Evolutionary conservation across 1,284 basidiomycete species (phyloP).

Genomic region (Boletus smithii): DNA sequence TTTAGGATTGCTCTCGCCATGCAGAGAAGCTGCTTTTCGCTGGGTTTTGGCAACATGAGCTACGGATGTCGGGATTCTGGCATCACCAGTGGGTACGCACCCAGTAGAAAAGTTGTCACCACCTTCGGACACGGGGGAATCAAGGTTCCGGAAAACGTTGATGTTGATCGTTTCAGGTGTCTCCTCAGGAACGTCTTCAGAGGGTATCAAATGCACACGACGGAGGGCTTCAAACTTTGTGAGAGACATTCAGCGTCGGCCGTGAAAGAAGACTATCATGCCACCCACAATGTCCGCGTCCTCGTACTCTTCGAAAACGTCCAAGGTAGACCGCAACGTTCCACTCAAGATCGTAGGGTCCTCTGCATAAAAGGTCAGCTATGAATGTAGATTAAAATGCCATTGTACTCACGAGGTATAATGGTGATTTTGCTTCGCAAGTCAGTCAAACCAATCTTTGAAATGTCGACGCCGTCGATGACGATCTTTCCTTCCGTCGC

Average conservation of each 20-base stretch:
- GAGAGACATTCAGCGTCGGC: slow-evolving; percentile 7
- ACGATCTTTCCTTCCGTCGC: slow-evolving; percentile 78
- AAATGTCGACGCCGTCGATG: slow-evolving; percentile 87
- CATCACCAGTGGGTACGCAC: slow-evolving; percentile 36
- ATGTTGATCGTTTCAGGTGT: slow-evolving; percentile 55
- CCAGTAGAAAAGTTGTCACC: slow-evolving; percentile 95
- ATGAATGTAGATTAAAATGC: not conserved
- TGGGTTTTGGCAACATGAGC: slow-evolving; percentile 14
- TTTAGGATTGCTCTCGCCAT: slow-evolving; percentile 65
- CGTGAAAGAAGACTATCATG: not conserved
- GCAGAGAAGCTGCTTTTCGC: slow-evolving; percentile 62
- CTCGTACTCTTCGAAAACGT: slow-evolving; percentile 87
- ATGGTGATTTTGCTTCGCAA: slow-evolving; percentile 84
- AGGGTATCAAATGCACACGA: slow-evolving; percentile 81
- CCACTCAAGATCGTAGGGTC: slow-evolving; percentile 90
- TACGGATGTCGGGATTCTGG: not conserved
- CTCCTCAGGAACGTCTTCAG: slow-evolving; percentile 47
- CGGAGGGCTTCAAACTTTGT: slow-evolving; percentile 79
- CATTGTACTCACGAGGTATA: slow-evolving; percentile 72
- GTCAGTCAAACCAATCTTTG: slow-evolving; percentile 84
- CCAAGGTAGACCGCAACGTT: slow-evolving; percentile 82
- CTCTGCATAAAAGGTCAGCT: slow-evolving; percentile 44
- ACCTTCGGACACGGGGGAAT: slow-evolving; percentile 80
- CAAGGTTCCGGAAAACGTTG: slow-evolving; percentile 85
- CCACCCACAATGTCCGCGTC: slow-evolving; percentile 76